Evolutionary conservation across 441 rosid species (phyloP), one percentile per base, ranked within the genome.

Genomic region (Mallotus japonicus): DNA sequence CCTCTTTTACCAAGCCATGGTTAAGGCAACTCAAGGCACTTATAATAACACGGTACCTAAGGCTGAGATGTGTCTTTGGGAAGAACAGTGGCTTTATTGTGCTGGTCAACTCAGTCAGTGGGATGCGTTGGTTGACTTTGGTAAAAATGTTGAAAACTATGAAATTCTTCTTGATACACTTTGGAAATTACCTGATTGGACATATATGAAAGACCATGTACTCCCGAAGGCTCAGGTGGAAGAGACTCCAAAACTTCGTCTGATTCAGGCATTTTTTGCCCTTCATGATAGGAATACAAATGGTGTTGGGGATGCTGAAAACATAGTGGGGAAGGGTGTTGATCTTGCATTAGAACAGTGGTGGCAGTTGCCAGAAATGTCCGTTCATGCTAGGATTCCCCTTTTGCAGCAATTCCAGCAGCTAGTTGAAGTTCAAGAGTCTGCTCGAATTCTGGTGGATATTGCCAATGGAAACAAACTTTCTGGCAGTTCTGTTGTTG

Each of bases 31-130:
- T 77, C 99, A 95, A 81, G 99, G 97, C 67, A 93, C 99, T 68
- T 95, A 96, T 73, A 93, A 89, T 83, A 96, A 93, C 78, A 84
- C 92, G 0, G 93, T 90, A 47, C 98, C 99, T 3, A 96, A 96
- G 86, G 97, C 97, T 75, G 99, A 96, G 85, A 92, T 96, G 99
- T 93, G 98, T 76, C 89, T 96, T 62, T 96, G 99, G 99, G 99
- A 96, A 89, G 98, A 96, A 84, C 98, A 96, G 68, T 96, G 99
- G 99, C 85, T 93, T 70, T 83, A 87, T 80, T 96, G 99, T 84
- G 97, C 92, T 62, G 85, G 77, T 79, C 99, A 96, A 77, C 97
- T 96, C 73, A 87, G 97, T 79, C 98, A 96, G 82, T 96, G 99
- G 99, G 97, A 92, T 82, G 97, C 97, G 17, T 78, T 96, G 76